Evolutionary conservation across 331 rosid genomes (phyloP), one percentile per base, ranked within the genome.

Genomic region (Saraca asoca): DNA sequence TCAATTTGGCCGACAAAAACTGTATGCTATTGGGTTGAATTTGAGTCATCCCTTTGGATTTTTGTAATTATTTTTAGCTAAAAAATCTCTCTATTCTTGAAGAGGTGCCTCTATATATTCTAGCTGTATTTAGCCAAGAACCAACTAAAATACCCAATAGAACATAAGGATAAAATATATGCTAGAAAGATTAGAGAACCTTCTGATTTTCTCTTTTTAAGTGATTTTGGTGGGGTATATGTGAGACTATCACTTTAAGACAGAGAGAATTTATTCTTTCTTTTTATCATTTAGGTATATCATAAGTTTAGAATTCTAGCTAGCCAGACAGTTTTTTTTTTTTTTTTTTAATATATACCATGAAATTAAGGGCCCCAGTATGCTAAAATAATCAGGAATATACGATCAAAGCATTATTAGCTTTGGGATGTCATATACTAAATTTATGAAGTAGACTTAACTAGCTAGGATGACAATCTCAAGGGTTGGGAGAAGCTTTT

Each of bases 181-280:
- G 81, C 55, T 51, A 7, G 65, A 59, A 31, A 71, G 78, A 68
- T 67, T 71, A 53, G 57, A 2, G 62, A 81, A 53, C 58, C 68
- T 63, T 68, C 61, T 35, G 41, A 51, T 66, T 52, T 60, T 43
- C 75, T 37, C 51, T n/a, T 64, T 66, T 70, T 56, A 35, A 74
- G 74, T 74, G 71, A 82, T 68, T 82, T 66, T 39, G 83, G 86
- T 81, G 81, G 81, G 81, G 79, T 48, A 76, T 58, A 55, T 48
- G 51, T 62, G 77, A 60, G 65, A 53, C 78, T 75, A 51, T 59
- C 79, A 75, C 79, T 79, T 74, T 53, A 48, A 74, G 66, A 66
- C 66, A 66, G 70, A 37, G 61, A 78, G 85, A 73, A 83, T 81
- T 72, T 58, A 78, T 81, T 85, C 84, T 60, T 39, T 44, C 76